Base-by-base conservation (phyloP, 208 protist species). In the Acanthamoeba sp. region DNA sequence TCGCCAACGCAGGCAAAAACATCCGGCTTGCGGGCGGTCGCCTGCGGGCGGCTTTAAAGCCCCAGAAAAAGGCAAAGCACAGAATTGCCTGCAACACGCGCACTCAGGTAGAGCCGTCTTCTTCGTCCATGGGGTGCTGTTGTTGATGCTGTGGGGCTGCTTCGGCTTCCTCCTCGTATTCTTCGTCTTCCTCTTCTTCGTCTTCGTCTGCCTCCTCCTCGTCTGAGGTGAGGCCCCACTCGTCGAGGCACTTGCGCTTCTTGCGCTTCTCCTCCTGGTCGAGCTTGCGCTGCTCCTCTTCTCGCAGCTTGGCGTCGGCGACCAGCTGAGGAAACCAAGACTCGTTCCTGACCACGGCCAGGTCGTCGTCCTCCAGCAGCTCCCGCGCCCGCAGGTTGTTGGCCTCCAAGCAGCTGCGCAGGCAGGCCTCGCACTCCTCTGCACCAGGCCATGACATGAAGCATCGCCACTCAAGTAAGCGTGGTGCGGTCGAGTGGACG, bases 341-440 rank as follows among this genome's bases (percentile, higher is more conserved):
- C 36, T 76, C 66, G 20, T 76, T 38, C 10, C 66, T 6, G 16
- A 76, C 14, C 66, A 76, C 66, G 12, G 66, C 20, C 66, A 76
- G 66, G 66, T 76, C 66, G 12, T 76, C 66, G 66, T 76, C 66
- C 66, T 76, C 66, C n/a, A 76, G 10, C 32, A 76, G 66, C 66
- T 76, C 66, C 16, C 36, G n/a, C 29, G 36, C 66, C 36, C n/a
- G 66, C 66, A 76, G 32, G 66, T 76, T 76, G 66, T 76, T 76
- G 66, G 66, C 66, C 36, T 76, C 66, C 66, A 76, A 20, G 36
- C 66, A 76, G 66, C 66, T 76, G 66, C 66, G 66, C 66, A 76
- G 36, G 22, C 66, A 76, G 29, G 66, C 66, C 36, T 76, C 66
- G n/a, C 66, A 76, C 66, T 76, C 66, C 22, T 6, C 66, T 62